Base-by-base conservation (phyloP, 169 alveolate species). In the Babesia bigemina region DNA sequence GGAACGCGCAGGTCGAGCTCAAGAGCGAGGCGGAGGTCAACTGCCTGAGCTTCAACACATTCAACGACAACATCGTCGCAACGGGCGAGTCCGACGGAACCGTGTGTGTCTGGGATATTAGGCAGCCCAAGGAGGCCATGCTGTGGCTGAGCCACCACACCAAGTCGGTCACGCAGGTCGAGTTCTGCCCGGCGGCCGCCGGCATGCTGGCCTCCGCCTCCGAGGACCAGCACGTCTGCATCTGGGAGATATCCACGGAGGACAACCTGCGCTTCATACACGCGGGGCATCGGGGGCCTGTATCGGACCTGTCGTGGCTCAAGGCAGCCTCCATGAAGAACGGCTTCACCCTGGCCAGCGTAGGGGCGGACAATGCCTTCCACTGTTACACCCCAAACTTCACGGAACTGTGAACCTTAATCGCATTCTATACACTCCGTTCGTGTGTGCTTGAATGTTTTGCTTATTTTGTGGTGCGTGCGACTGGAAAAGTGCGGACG, bases 131-230 rank as follows among this genome's bases (percentile, higher is more conserved):
- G 16, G 87, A 61, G 22, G 58, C 91, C 33, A 48, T 89, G 28
- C 57, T 77, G 28, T 56, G 63, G 45, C 42, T 89, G 45, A 74
- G 70, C 45, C 88, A 89, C 61, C 93, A 89, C 60, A 85, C 83
- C 47, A 87, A 89, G 57, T 66, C 91, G 26, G 81, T 89, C 58
- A 83, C 76, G 45, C 84, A 88, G 60, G 79, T 89, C 2, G 88
- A 85, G 70, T 89, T 89, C 57, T 73, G 86, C 73, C 65, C 76
- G 73, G 81, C 83, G 50, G 67, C 74, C 42, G 86, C 92, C 49
- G 93, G 93, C 49, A 57, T 89, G 65, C 79, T 89, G 60, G 93
- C 90, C 28, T 72, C 93, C 13, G 74, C 91, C 22, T 89, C 93
- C 26, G 76, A 85, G 56, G 93, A 89, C 70, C 65, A 81, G 13